Conservation (phyloP, 306 rosid genomes). For the Abrus pulchellus region DNA sequence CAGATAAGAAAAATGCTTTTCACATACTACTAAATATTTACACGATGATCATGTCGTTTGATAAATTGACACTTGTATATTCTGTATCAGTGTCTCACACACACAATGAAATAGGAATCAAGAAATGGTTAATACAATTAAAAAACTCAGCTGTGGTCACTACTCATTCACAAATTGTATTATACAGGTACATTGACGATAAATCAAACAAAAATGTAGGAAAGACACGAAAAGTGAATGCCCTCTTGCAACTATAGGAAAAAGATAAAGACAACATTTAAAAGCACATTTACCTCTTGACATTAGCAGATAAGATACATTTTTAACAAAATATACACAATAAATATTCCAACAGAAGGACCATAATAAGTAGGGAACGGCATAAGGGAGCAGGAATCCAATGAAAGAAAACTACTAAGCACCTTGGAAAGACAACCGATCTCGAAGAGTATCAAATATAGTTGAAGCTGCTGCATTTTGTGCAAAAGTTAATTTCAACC, state of each 20-base stretch:
- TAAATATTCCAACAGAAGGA: not conserved
- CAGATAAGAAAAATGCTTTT: not conserved
- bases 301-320: slow-evolving; percentile 49
- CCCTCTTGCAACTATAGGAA: slow-evolving; percentile 13
- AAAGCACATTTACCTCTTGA: slow-evolving; percentile 31
- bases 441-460: slow-evolving; percentile 89
- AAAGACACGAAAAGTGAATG: slow-evolving; percentile 36
- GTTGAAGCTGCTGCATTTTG: slow-evolving; percentile 88
- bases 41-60: not conserved
- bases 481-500: slow-evolving; percentile 80
- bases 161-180: slow-evolving; percentile 34
- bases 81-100: not conserved
- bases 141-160: slow-evolving; percentile 37
- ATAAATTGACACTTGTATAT: not conserved
- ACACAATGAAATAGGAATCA: not conserved
- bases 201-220: slow-evolving; percentile 21
- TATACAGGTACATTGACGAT: slow-evolving; percentile 32
- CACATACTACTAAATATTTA: not conserved
- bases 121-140: not conserved
- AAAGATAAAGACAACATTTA: slow-evolving; percentile 8
- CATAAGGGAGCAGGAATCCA: not conserved
- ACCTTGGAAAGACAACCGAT: slow-evolving; percentile 81
- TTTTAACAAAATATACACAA: slow-evolving; percentile 56
- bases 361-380: not conserved
- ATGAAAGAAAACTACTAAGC: slow-evolving; percentile 55